Base-by-base conservation (phyloP, 164 flowering plant genomes). In the Magnolia sinica region DNA sequence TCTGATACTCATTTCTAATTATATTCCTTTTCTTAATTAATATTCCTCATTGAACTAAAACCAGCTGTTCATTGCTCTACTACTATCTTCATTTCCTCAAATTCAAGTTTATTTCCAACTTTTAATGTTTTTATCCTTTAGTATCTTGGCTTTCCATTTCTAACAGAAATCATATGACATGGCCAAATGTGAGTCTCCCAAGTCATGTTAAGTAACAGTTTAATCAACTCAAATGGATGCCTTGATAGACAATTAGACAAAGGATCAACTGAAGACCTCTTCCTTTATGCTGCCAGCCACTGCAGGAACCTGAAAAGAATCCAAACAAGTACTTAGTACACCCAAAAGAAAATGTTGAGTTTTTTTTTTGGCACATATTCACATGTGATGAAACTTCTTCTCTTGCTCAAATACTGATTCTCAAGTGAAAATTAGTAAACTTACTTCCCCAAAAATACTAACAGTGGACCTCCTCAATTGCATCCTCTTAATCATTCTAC, bases 401-500 rank as follows among this genome's bases (percentile, higher is more conserved):
- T 31, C 29, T 37, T 68, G 50, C 3, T 16, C 71, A 68, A 1
- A 55, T 31, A 68, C 63, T 31, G 45, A 70, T 59, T 61, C n/a
- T 37, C 55, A 29, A 14, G 19, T 2, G 52, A 10, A 4, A 69
- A 55, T 18, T 45, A 37, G 55, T 20, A 14, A 79, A 83, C 92
- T 86, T 86, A 92, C 97, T 72, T 75, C 75, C 51, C 96, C 98
- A 82, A 96, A 86, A 64, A 90, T 73, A 66, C 84, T 84, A 76
- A 90, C 87, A 1, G 86, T 75, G 13, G 95, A 88, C 78, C 92
- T 89, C 78, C 85, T 87, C 76, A 83, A 81, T 78, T 91, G 98
- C 99, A 96, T 96, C 75, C 94, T 88, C 81, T 89, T 91, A 16
- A 91, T 81, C 92, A 91, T 89, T 85, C 91, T 92, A 82, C 92